Conservation (phyloP, 1,139 yeast species). For the Geotrichum fermentans region DNA sequence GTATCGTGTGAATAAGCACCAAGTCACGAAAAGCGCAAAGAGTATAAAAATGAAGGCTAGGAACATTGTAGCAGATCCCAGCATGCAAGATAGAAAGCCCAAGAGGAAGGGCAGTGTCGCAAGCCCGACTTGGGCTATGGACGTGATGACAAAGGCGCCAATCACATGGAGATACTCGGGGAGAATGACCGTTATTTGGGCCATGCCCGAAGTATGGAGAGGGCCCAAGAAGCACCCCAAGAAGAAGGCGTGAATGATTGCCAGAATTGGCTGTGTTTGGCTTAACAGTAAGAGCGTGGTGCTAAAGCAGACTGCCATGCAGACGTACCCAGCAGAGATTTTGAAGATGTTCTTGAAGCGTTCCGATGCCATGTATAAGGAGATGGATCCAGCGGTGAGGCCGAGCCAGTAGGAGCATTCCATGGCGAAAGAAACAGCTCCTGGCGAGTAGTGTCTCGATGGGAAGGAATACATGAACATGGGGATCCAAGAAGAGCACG, state of each 20-base stretch:
- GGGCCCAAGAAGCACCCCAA: constrained; percentile 74
- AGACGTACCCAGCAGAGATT: constrained; percentile 26
- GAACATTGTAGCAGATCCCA: constrained; percentile 23
- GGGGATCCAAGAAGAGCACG: constrained; percentile 69
- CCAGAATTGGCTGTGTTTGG: background rate
- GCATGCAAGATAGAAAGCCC: constrained; percentile 45
- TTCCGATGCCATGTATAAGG: constrained; percentile 37
- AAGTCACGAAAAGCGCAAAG: constrained; percentile 15
- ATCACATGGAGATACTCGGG: constrained; percentile 58
- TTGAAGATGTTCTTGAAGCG: constrained; percentile 28
- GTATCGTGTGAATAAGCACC: constrained; percentile 6
- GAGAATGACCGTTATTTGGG: constrained; percentile 55
- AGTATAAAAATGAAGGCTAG: constrained; percentile 22
- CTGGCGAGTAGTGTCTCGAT: background rate
- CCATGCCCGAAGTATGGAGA: constrained; percentile 67
- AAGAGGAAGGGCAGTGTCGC: constrained; percentile 58
- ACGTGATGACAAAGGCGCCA: constrained; percentile 70
- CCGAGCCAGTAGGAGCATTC: constrained; percentile 51
- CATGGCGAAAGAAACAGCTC: background rate
- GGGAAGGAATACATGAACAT: constrained; percentile 30
- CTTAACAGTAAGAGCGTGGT: constrained; percentile 20
- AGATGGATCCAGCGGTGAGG: constrained; percentile 54
- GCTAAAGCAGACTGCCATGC: constrained; percentile 27
- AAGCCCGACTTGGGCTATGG: constrained; percentile 75
- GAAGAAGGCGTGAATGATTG: constrained; percentile 40